Conservation (phyloP, 1,284 basidiomycete species). For the Ceratobasidium papillatum region DNA sequence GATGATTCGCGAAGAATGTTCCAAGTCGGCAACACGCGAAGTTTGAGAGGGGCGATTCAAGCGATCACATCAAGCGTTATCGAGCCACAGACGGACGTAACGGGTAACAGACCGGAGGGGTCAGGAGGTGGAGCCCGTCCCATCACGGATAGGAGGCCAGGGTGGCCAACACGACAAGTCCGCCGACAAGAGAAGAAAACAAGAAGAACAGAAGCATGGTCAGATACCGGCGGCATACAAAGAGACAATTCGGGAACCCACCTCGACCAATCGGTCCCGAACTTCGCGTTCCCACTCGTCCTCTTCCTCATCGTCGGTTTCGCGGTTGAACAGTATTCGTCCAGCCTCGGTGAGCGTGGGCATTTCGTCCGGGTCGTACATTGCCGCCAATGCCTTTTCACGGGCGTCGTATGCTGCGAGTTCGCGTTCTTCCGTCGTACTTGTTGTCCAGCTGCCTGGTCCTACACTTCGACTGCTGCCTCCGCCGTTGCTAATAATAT, state of each 20-base stretch:
- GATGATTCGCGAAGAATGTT: too few species aligned
- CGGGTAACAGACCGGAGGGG: background rate
- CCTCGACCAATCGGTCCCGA: conserved; percentile 70
- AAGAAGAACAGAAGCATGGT: conserved; percentile 9
- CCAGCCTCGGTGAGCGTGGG: conserved; percentile 71
- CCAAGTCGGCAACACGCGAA: background rate
- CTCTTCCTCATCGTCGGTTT: conserved; percentile 58
- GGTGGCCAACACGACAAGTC: background rate
- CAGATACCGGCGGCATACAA: background rate
- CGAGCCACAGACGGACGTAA: conserved; percentile 3
- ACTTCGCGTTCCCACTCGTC: conserved; percentile 70
- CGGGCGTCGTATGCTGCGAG: conserved; percentile 27
- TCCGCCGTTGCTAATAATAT: background rate
- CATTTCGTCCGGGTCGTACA: conserved; percentile 79
- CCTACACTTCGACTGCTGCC: background rate
- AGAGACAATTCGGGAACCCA: conserved; percentile 55
- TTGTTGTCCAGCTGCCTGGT: background rate
- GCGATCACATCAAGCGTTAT: conserved; percentile 9
- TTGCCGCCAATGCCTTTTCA: conserved; percentile 47
- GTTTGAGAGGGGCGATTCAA: background rate
- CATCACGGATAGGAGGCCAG: conserved; percentile 13
- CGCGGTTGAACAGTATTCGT: conserved; percentile 64
- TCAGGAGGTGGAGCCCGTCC: background rate
- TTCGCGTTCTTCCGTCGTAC: conserved; percentile 35
- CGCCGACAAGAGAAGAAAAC: conserved; percentile 1